Evolutionary conservation across 2,329 filamentous ascomycete genomes (phyloP).

Genomic region (Phyllosticta citribraziliensis): DNA sequence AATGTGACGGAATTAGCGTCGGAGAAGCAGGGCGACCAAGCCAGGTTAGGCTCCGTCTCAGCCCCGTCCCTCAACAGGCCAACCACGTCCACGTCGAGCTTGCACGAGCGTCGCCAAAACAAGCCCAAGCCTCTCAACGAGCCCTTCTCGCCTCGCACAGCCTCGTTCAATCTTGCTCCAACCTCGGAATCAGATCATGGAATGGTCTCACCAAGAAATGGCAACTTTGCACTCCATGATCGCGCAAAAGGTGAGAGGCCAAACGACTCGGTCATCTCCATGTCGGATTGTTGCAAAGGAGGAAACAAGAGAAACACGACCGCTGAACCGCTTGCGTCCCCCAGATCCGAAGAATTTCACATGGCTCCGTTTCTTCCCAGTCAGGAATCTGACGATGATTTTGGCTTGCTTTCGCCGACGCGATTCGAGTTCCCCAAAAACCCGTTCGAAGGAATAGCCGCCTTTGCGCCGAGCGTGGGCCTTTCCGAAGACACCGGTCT

Average conservation of each 20-base stretch:
- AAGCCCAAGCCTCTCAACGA: slow-evolving; percentile 5
- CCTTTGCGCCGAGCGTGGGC: neutral
- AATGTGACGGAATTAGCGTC: slow-evolving; percentile 6
- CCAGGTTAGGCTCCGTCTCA: neutral
- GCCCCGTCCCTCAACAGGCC: neutral
- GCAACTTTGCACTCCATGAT: slow-evolving; percentile 6
- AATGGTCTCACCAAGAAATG: slow-evolving; percentile 5
- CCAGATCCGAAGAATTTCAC: slow-evolving; percentile 29
- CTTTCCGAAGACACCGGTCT: neutral
- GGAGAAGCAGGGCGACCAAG: neutral
- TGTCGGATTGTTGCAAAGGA: slow-evolving; percentile 4
- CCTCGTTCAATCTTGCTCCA: neutral
- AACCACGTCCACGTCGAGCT: neutral
- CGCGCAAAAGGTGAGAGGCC: slow-evolving; percentile 2
- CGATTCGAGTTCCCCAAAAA: slow-evolving; percentile 31
- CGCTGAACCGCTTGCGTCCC: slow-evolving; percentile 21
- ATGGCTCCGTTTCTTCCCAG: slow-evolving; percentile 19
- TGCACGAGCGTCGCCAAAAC: slow-evolving; percentile 8
- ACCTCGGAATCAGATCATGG: neutral
- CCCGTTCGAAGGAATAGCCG: slow-evolving; percentile 17
- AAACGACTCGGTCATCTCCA: slow-evolving; percentile 11
- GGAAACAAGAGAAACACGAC: neutral
- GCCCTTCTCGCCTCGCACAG: neutral
- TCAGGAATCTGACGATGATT: slow-evolving; percentile 25
- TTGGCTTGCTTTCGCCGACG: slow-evolving; percentile 30